Base-by-base conservation (phyloP, 257 asterid genomes). In the Orobanche coerulescens region DNA sequence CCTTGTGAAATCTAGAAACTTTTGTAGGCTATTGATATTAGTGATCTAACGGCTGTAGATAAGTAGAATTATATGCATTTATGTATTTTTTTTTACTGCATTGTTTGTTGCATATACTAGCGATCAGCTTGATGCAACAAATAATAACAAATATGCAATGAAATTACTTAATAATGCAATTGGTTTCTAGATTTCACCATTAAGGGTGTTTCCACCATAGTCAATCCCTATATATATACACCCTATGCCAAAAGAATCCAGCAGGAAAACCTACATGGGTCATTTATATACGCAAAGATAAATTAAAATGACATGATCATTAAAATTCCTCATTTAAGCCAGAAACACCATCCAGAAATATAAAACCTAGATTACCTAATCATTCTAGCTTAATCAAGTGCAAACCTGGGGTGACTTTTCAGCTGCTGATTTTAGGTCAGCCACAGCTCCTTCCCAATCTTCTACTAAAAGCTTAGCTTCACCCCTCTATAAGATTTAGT, bases 391-490 rank as follows among this genome's bases (percentile, higher is more conserved):
- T 5, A 37, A 28, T 12, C 24, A 22, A 39, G 24, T 19, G 25
- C 76, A 68, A 70, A 85, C 96, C 94, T 88, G 94, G 13, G 96
- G 93, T 50, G 88, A 81, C 75, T 81, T 88, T 66, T 88, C 96
- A 19, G 88, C 86, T 36, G 95, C 95, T 49, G 79, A 74, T 80
- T 83, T 88, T 67, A 88, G 66, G 74, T 88, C 96, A 25, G 90
- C 88, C 16, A 79, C 88, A 63, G 96, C 96, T 64, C 93, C 93
- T 68, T 88, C 96, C 95, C 95, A 85, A 62, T 88, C 95, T 80
- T 88, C 96, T 28, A 72, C 40, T 65, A 85, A 72, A 73, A 85
- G 86, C 76, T 85, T 88, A 48, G 95, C 90, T 81, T 88, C 95
- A 36, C 90, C 96, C 52, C 96, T 85, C 90, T 88, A 78, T 12